Percentiles rank a stretch among this genome's conserved stretches.
phyloP scores from a whole-genome alignment of 345 rosid species.

The Pugionium cornutum region DNA sequence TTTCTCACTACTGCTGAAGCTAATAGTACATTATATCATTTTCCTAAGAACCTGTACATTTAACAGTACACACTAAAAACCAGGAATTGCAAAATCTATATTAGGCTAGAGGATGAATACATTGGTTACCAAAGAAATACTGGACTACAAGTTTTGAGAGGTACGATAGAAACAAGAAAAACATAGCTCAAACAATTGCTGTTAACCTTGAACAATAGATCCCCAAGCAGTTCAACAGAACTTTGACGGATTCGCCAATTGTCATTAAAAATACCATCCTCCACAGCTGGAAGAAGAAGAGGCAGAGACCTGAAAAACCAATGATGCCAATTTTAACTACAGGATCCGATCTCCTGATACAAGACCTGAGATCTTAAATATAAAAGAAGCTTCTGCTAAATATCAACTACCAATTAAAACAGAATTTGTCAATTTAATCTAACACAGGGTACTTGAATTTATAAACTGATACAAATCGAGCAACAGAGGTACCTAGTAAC shows the following conservation, averaged over 20 bases:
- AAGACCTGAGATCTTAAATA: background rate
- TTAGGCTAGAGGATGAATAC: constrained; percentile 10
- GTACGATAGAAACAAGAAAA: constrained; percentile 22
- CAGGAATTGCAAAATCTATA: constrained; percentile 22
- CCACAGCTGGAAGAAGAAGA: constrained; percentile 98
- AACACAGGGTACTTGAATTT: constrained; percentile 4
- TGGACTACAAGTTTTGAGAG: constrained; percentile 2
- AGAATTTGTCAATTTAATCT: background rate
- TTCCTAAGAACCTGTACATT: constrained; percentile 1
- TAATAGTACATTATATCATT: background rate
- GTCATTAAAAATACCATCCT: constrained; percentile 96
- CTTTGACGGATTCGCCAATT: constrained; percentile 99
- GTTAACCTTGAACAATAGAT: constrained; percentile 86
- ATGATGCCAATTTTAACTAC: background rate
- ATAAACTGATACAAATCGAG: background rate
- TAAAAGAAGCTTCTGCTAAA: constrained; percentile 5
- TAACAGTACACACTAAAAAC: constrained; percentile 2
- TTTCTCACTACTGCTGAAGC: background rate
- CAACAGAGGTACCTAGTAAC: background rate
- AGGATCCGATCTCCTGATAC: constrained; percentile 6
- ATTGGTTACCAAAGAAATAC: constrained; percentile 8
- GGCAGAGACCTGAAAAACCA: constrained; percentile 70
- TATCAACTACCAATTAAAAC: background rate
- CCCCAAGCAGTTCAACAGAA: constrained; percentile 96
- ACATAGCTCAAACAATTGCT: background rate